Evolutionary conservation across 2,329 filamentous ascomycete genomes (phyloP), one percentile per base, ranked within the genome.

Genomic region (Emmonsiellopsis sp.): DNA sequence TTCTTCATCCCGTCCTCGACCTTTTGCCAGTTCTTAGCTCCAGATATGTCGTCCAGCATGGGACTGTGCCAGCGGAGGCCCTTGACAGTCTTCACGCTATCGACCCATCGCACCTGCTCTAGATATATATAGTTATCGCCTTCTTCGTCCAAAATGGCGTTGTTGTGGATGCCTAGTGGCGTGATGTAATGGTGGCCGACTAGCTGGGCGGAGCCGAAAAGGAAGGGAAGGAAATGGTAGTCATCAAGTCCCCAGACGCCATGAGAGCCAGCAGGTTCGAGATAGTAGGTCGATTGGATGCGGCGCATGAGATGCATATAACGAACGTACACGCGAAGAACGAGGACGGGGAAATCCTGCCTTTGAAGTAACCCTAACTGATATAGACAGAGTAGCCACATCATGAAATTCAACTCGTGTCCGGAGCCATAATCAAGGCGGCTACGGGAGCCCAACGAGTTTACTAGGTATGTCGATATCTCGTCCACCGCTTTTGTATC

Each of bases 241-340:
- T 98, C 93, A 64, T 98, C 93, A 1, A 98, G 76, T 14, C 93
- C 93, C 93, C 93, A 98, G 27, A 98, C 93, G 42, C 93, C 93
- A 68, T 98, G 93, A 0, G 92, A 96, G 11, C 93, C 93, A 0
- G 93, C 93, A 2, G 93, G 93, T 65, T 98, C 93, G 49, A 98
- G 84, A 65, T 98, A 98, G 72, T 98, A 98, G 2, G 89, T 88
- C 58, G 83, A 84, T 69, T 98, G 93, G 13, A 97, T 80, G 27
- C 80, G 77, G 52, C 91, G 88, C 90, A 97, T 95, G 53, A 97
- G 77, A 49, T 76, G 72, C 45, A 98, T 81, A 67, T 98, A 98
- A 51, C 83, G 82, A 34, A 82, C 77, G 67, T 97, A 95, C 53
- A 96, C 82, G 53, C 81, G 76, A 46, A 97, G 80, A 1, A 89